Percentiles rank a stretch among this genome's conserved stretches.
phyloP scores from a whole-genome alignment of 805 yeast species.

The Ogataea dorogensis region DNA sequence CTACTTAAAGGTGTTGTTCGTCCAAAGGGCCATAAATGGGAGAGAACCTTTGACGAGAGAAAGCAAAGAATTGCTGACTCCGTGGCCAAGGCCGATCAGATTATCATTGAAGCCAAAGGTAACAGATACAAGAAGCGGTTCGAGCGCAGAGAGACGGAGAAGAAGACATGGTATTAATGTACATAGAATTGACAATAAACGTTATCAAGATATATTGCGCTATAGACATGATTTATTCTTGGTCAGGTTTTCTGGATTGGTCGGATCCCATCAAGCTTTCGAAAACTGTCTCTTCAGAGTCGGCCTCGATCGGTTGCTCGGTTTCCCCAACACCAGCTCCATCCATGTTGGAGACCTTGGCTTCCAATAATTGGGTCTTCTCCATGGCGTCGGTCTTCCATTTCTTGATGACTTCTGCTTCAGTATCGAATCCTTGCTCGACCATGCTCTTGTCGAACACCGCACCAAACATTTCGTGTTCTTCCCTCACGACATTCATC shows the following conservation, averaged over 20 bases:
- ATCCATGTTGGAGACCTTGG: conserved; percentile 36
- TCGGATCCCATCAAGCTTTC: conserved; percentile 16
- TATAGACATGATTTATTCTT: conserved; percentile 11
- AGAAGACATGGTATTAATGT: conserved; percentile 38
- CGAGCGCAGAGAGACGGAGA: conserved; percentile 40
- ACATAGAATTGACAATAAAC: conserved; percentile 4
- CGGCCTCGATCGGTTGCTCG: conserved; percentile 17
- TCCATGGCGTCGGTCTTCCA: conserved; percentile 75
- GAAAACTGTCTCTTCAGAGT: conserved; percentile 25
- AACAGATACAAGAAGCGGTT: conserved; percentile 43
- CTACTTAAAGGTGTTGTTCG: conserved; percentile 72
- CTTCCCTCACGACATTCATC: conserved; percentile 71
- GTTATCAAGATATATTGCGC: conserved; percentile 4
- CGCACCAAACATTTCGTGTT: conserved; percentile 82
- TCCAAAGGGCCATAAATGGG: conserved; percentile 83
- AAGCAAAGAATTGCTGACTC: conserved; percentile 64
- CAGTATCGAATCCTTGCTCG: conserved; percentile 67
- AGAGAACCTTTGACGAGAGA: conserved; percentile 61
- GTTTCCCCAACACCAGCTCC: conserved; percentile 27
- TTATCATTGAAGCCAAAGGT: conserved; percentile 64
- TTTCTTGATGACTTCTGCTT: conserved; percentile 63
- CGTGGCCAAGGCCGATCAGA: conserved; percentile 61
- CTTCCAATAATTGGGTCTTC: conserved; percentile 55
- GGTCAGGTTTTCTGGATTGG: no score
- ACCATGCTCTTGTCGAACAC: conserved; percentile 60